A percentile compares a stretch with the other conserved stretches of the same genome.
These are phyloP conservation scores for Pyrrhoderma lamaoense DNA, from an alignment of 1,284 basidiomycete genomes.

Conservation along the genomic window DNA sequence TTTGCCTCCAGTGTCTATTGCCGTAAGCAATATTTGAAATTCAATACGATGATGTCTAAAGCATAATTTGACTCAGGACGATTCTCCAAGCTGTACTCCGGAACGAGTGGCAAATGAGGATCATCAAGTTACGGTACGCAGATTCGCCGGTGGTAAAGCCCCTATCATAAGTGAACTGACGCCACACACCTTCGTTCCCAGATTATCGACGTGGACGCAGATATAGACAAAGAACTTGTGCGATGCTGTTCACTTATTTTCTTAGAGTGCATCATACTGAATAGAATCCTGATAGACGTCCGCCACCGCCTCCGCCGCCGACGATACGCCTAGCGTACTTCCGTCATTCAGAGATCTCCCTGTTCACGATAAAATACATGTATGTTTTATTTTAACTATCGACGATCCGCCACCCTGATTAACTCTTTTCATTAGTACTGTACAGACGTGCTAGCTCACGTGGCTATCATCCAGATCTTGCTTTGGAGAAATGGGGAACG, in stretches of 20 bases:
- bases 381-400: neutral
- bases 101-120: conserved; percentile 7
- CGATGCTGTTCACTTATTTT: no score
- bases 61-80: conserved; percentile 3
- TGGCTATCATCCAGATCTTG: conserved; percentile 59
- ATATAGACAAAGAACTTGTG: no score
- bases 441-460: conserved; percentile 58
- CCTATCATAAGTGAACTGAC: no score
- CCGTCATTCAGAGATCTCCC: conserved; percentile 8
- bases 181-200: no score
- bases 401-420: no score
- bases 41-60: no score
- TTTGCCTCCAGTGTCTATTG: conserved; percentile 6
- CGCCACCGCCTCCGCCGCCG: neutral
- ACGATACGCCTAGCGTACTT: neutral
- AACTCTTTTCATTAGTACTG: conserved; percentile 45
- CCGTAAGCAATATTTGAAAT: conserved; percentile 3
- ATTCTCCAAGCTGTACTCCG: conserved; percentile 3
- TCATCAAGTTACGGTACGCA: conserved; percentile 1
- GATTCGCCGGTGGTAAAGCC: neutral
- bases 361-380: conserved; percentile 14
- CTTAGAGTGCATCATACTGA: no score
- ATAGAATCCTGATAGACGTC: neutral
- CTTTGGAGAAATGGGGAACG: conserved; percentile 60
- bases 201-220: no score